A percentile compares a stretch with the other conserved stretches of the same genome.
Conservation (phyloP, 495 filamentous ascomycete species). For the Wilcoxina mikolae region DNA sequence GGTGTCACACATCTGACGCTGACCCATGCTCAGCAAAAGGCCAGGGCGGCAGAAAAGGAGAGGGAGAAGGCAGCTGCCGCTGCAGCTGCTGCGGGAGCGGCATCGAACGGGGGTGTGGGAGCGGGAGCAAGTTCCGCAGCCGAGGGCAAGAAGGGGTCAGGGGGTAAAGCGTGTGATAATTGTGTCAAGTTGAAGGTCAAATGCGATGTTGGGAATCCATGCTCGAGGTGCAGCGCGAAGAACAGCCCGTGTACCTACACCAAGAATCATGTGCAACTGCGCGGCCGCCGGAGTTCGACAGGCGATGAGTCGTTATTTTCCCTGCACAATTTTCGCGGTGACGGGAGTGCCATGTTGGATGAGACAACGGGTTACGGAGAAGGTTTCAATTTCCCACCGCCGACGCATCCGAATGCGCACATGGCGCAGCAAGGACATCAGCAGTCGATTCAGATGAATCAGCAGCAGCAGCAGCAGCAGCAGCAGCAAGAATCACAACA, state of each 20-base stretch:
- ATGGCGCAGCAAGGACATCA: slow-evolving; percentile 10
- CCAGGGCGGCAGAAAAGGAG: slow-evolving; percentile 34
- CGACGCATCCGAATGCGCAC: slow-evolving; percentile 23
- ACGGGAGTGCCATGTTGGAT: neutral
- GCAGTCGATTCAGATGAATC: neutral
- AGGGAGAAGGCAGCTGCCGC: slow-evolving; percentile 12
- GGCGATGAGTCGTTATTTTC: neutral
- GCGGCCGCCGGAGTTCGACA: neutral
- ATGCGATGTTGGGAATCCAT: slow-evolving; percentile 22
- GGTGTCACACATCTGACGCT: slow-evolving; percentile 84
- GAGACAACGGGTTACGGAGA: slow-evolving; percentile 18
- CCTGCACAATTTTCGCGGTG: neutral
- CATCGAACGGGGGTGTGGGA: neutral
- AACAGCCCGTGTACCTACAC: slow-evolving; percentile 23
- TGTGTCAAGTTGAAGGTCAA: slow-evolving; percentile 20
- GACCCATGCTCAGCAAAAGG: slow-evolving; percentile 75
- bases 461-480: slow-evolving; percentile 12
- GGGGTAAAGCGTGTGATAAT: slow-evolving; percentile 21
- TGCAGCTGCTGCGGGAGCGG: neutral
- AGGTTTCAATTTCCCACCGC: slow-evolving; percentile 25
- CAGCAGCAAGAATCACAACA: neutral
- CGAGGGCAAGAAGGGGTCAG: slow-evolving; percentile 15
- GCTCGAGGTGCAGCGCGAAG: slow-evolving; percentile 19
- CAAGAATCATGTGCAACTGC: neutral
- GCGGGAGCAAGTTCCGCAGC: neutral